Percentiles rank a stretch among this genome's conserved stretches.
Conservation (phyloP, 2,329 filamentous ascomycete genomes). For the Aspergillus niger region DNA sequence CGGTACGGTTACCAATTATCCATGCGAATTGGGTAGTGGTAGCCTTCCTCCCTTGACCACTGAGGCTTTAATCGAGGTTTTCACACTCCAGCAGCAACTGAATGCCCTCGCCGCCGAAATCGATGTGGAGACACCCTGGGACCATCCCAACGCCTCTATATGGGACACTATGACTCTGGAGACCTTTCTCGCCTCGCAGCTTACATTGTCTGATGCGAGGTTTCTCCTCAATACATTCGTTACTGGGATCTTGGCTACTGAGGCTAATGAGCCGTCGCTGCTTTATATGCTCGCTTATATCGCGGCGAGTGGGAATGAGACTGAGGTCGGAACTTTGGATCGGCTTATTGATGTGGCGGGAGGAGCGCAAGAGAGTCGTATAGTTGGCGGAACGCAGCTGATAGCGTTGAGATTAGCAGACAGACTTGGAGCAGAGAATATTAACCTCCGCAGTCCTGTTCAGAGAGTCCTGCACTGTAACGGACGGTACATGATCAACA, state of each 20-base stretch:
- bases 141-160: background rate
- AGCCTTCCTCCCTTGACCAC: background rate
- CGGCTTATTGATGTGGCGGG: slow-evolving; percentile 1
- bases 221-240: slow-evolving; percentile 10
- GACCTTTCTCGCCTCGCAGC: background rate
- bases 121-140: background rate
- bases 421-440: background rate
- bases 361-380: slow-evolving; percentile 2
- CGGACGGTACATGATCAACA: background rate
- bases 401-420: background rate
- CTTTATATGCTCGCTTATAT: slow-evolving; percentile 6
- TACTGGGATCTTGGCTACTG: slow-evolving; percentile 10
- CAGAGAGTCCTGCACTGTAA: background rate
- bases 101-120: slow-evolving; percentile 2
- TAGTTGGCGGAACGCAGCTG: background rate
- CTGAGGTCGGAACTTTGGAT: slow-evolving; percentile 1
- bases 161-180: slow-evolving; percentile 6
- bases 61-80: background rate
- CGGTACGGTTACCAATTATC: background rate
- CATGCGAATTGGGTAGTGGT: background rate
- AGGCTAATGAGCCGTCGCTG: slow-evolving; percentile 4
- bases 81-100: background rate
- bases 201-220: slow-evolving; percentile 16
- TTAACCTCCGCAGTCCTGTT: background rate
- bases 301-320: slow-evolving; percentile 6